These are phyloP conservation scores for Phytophthora ohioensis DNA, from an alignment of 352 stramenopile species.

Conservation along the genomic window DNA sequence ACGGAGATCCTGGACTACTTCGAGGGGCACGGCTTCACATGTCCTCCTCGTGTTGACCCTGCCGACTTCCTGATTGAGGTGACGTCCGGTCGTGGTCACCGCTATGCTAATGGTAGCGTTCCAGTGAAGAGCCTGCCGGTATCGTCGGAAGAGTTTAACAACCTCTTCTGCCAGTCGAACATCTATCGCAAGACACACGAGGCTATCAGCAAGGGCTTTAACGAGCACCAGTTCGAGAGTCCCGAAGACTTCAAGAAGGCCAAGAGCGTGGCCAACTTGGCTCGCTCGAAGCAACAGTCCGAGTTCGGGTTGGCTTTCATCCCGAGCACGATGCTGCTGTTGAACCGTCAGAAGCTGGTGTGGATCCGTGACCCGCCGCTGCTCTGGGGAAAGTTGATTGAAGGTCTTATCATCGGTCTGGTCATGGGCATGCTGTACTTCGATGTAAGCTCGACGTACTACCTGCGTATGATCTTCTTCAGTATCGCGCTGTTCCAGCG, in stretches of 20 bases:
- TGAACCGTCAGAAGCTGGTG: constrained; percentile 55
- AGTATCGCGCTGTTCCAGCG: constrained; percentile 55
- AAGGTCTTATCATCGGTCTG: constrained; percentile 71
- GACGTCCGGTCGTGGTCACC: constrained; percentile 54
- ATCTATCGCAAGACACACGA: constrained; percentile 60
- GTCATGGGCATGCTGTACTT: constrained; percentile 73
- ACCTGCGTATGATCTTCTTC: constrained; percentile 73
- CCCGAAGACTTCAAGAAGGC: constrained; percentile 59
- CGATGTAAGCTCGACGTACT: constrained; percentile 48
- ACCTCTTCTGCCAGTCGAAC: constrained; percentile 56
- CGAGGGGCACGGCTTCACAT: constrained; percentile 65
- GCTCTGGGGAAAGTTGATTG: constrained; percentile 50
- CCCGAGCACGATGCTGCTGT: constrained; percentile 38
- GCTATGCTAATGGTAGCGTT: constrained; percentile 45
- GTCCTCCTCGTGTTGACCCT: constrained; percentile 62
- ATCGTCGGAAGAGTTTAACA: constrained; percentile 53
- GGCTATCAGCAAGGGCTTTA: constrained; percentile 46
- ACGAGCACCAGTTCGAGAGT: constrained; percentile 60
- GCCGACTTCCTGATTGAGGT: constrained; percentile 73
- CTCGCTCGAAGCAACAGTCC: constrained; percentile 51
- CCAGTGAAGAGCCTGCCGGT: constrained; percentile 32
- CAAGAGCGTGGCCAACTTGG: constrained; percentile 49
- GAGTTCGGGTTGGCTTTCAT: constrained; percentile 52
- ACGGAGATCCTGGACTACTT: constrained; percentile 86
- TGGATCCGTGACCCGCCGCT: constrained; percentile 56